phyloP scores from a whole-genome alignment of 768 basidiomycete genomes.

The Russula lepida region DNA sequence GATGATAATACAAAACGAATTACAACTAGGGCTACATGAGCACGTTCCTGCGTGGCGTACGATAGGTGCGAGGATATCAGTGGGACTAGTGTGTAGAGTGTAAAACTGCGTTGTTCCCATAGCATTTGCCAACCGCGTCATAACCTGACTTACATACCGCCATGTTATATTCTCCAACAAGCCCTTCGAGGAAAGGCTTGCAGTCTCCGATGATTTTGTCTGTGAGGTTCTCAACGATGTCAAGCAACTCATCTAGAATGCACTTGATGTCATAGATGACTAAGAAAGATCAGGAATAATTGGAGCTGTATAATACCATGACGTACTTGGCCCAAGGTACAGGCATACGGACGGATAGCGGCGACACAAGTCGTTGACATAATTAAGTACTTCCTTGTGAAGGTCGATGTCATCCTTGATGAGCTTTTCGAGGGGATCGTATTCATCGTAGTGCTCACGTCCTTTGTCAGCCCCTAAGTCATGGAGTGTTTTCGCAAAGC shows the following conservation, averaged over 20 bases:
- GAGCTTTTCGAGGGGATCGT: conserved; percentile 37
- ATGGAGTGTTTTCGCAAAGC: conserved; percentile 26
- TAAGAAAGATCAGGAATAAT: conserved; percentile 23
- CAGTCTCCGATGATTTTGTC: conserved; percentile 41
- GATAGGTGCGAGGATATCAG: conserved; percentile 27
- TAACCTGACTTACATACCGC: conserved; percentile 25
- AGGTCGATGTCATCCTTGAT: conserved; percentile 43
- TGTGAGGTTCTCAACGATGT: conserved; percentile 40
- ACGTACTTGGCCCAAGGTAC: conserved; percentile 44
- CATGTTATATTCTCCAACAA: conserved; percentile 22
- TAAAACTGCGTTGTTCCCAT: conserved; percentile 21
- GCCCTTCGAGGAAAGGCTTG: conserved; percentile 29
- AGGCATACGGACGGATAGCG: conserved; percentile 42
- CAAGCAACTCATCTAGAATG: conserved; percentile 41
- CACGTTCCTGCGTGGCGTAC: conserved; percentile 20
- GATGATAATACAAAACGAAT: conserved; percentile 22
- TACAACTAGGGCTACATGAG: conserved; percentile 19
- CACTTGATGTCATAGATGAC: conserved; percentile 58
- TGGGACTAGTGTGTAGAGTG: conserved; percentile 24
- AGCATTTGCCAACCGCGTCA: conserved; percentile 19
- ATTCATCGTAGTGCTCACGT: conserved; percentile 41
- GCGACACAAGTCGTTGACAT: conserved; percentile 29
- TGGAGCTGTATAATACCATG: background rate
- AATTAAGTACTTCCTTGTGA: conserved; percentile 38
- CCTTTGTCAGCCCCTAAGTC: conserved; percentile 37